These are phyloP conservation scores for Verticillium longisporum DNA, from an alignment of 2,329 filamentous ascomycete genomes.

Conservation along the genomic window DNA sequence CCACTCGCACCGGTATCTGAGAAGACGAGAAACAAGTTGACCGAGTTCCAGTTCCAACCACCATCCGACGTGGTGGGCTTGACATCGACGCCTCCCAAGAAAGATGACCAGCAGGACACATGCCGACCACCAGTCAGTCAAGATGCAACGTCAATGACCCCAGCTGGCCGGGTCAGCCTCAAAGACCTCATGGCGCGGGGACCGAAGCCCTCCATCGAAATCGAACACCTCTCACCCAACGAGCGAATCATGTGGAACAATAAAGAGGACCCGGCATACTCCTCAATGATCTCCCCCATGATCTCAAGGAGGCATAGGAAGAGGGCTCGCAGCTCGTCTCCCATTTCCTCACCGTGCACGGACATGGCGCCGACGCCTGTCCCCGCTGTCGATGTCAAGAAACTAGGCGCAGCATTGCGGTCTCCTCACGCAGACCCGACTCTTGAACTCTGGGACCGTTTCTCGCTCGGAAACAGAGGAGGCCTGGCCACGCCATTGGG, in stretches of 20 bases:
- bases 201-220: slow-evolving; percentile 19
- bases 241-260: slow-evolving; percentile 57
- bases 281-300: slow-evolving; percentile 38
- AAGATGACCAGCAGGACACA: neutral
- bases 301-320: slow-evolving; percentile 51
- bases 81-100: neutral
- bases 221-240: slow-evolving; percentile 45
- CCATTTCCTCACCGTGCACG: slow-evolving; percentile 57
- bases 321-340: slow-evolving; percentile 68
- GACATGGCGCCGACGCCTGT: slow-evolving; percentile 33
- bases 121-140: neutral
- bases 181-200: slow-evolving; percentile 44
- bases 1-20: slow-evolving; percentile 46
- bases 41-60: slow-evolving; percentile 46
- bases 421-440: slow-evolving; percentile 68
- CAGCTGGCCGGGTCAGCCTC: slow-evolving; percentile 36
- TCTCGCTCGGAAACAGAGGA: slow-evolving; percentile 45
- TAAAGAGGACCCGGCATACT: slow-evolving; percentile 32
- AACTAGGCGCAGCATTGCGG: slow-evolving; percentile 50
- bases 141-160: slow-evolving; percentile 10
- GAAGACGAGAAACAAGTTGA: slow-evolving; percentile 54
- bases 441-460: slow-evolving; percentile 71
- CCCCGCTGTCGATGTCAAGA: slow-evolving; percentile 47
- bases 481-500: slow-evolving; percentile 32
- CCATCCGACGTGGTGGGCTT: neutral